Evolutionary conservation across 345 rosid genomes (phyloP).

Genomic region (Arabis hirsuta): DNA sequence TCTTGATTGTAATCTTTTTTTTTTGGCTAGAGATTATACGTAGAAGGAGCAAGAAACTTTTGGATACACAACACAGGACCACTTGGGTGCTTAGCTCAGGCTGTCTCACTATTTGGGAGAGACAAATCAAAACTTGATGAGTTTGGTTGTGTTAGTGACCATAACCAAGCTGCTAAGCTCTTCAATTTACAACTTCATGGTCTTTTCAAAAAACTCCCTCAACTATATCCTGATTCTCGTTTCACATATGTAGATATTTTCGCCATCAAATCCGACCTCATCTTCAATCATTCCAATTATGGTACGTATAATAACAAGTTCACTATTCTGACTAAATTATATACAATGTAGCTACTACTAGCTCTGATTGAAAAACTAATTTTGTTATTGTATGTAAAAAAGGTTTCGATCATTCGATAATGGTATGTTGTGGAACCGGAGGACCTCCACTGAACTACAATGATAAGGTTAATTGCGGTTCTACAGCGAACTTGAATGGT

Average conservation of each 20-base stretch:
- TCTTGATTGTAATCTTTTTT: not conserved
- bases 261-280: conserved; percentile 56
- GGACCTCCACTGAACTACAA: conserved; percentile 91
- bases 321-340: not conserved
- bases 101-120: conserved; percentile 39
- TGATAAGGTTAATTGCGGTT: conserved; percentile 65
- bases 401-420: conserved; percentile 91
- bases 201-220: conserved; percentile 44
- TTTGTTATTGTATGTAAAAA: conserved; percentile 38
- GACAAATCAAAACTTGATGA: conserved; percentile 45
- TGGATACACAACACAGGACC: conserved; percentile 87
- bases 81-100: conserved; percentile 64
- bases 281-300: conserved; percentile 44
- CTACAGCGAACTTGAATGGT: conserved; percentile 65
- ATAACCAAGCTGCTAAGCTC: conserved; percentile 55
- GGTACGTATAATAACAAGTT: conserved; percentile 41
- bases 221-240: conserved; percentile 44
- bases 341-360: not conserved
- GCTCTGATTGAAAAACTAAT: not conserved
- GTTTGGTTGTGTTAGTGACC: conserved; percentile 55
- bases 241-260: conserved; percentile 60
- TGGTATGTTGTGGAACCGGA: conserved; percentile 94
- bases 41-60: conserved; percentile 55
- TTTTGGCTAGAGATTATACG: conserved; percentile 48
- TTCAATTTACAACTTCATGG: conserved; percentile 52